These are phyloP conservation scores for Protomyces macrosporus DNA, from an alignment of 1,139 yeast genomes.

Conservation along the genomic window DNA sequence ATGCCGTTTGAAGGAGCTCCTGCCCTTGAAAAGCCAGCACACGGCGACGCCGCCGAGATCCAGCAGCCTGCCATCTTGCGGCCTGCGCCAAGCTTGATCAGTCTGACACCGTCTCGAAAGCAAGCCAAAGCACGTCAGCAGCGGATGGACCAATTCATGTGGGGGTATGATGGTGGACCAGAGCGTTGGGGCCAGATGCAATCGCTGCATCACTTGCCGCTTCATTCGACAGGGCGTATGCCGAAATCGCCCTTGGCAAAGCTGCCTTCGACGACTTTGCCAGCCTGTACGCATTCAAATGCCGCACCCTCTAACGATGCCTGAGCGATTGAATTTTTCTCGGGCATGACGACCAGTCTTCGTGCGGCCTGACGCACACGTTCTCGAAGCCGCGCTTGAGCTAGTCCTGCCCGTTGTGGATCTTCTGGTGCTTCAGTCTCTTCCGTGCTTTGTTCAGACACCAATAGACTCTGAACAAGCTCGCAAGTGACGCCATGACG, in stretches of 20 bases:
- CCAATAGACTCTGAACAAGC: background rate
- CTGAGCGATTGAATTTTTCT: background rate
- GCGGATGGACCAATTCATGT: background rate
- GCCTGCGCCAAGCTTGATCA: background rate
- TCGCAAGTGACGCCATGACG: constrained; percentile 3
- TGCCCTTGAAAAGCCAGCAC: background rate
- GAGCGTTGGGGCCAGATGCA: background rate
- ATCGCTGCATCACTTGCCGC: background rate
- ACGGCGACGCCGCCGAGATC: too few relatives aligned
- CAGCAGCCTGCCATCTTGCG: too few relatives aligned
- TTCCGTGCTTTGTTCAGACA: background rate
- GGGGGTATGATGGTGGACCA: background rate
- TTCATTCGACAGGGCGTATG: constrained; percentile 6
- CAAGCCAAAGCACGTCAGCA: background rate
- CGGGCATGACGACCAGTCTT: constrained; percentile 16
- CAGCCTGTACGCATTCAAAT: constrained; percentile 19
- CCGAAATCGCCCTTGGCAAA: constrained; percentile 22
- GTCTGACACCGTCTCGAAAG: background rate
- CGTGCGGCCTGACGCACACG: constrained; percentile 13
- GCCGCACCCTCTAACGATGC: background rate
- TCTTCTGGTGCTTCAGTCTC: background rate
- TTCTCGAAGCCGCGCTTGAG: constrained; percentile 5
- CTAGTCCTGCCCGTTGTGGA: background rate
- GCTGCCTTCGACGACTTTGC: constrained; percentile 16
- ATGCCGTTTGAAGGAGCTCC: background rate